Percentiles rank a stretch among this genome's conserved stretches.
Conservation (phyloP, 192 early-diverging fungal species). For the Coemansia furcata region DNA sequence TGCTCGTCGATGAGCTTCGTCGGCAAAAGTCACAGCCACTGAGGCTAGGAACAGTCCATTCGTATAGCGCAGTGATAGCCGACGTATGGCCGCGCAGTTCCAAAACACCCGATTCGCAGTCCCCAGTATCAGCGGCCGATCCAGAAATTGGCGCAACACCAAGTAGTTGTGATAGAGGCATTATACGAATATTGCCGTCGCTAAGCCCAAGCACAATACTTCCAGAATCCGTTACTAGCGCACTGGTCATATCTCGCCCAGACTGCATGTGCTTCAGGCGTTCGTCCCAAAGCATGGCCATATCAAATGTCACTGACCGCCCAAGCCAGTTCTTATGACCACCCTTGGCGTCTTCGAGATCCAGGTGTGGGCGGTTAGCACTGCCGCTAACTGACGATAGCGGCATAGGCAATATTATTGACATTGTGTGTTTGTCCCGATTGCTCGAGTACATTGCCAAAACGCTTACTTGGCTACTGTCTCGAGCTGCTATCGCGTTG, state of each 20-base stretch:
- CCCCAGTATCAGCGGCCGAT: not conserved
- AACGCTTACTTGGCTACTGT: conserved; percentile 9
- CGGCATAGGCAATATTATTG: conserved; percentile 34
- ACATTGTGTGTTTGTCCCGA: conserved; percentile 17
- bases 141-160: not conserved
- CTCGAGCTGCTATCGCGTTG: not conserved
- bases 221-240: conserved; percentile 13
- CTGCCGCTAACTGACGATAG: conserved; percentile 46
- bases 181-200: conserved; percentile 22
- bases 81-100: conserved; percentile 29
- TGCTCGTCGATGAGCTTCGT: not conserved
- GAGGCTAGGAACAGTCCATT: conserved; percentile 14
- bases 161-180: conserved; percentile 22
- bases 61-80: conserved; percentile 28
- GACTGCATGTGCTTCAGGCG: conserved; percentile 20
- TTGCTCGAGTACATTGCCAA: conserved; percentile 32
- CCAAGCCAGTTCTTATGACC: conserved; percentile 39
- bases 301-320: conserved; percentile 12
- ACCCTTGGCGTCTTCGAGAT: conserved; percentile 8
- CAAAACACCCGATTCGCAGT: not conserved
- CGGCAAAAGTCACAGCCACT: not conserved
- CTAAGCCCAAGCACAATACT: conserved; percentile 22
- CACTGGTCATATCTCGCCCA: conserved; percentile 14
- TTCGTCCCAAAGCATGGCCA: conserved; percentile 26
- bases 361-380: conserved; percentile 38